A percentile compares a stretch with the other conserved stretches of the same genome.
Evolutionary conservation across 495 filamentous ascomycete genomes (phyloP).

Genomic region (Mytilinidion resinicola): DNA sequence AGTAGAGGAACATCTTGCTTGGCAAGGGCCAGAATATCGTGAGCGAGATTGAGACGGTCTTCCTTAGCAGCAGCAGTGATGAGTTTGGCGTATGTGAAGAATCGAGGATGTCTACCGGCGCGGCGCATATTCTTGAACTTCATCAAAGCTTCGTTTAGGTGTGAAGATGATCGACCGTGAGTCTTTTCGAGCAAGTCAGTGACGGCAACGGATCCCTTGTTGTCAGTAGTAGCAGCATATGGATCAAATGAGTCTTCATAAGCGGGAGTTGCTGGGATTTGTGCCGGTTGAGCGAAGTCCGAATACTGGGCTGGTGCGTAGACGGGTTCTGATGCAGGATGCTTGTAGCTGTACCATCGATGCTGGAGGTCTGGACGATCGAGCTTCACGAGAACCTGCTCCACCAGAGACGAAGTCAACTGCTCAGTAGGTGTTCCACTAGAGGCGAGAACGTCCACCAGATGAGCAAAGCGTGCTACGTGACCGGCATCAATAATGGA

Average conservation of each 20-base stretch:
- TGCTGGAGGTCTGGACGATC: constrained; percentile 52
- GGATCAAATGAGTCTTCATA: constrained; percentile 81
- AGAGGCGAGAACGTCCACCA: constrained; percentile 50
- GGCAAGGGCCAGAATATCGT: constrained; percentile 83
- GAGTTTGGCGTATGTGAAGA: constrained; percentile 92
- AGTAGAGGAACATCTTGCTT: constrained; percentile 78
- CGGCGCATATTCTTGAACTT: constrained; percentile 90
- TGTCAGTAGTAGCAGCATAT: constrained; percentile 81
- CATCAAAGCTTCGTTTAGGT: constrained; percentile 71
- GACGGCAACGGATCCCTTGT: constrained; percentile 84
- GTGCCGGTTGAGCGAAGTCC: constrained; percentile 39
- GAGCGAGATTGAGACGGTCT: constrained; percentile 67
- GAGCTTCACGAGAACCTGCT: constrained; percentile 51
- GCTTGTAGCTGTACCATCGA: constrained; percentile 52
- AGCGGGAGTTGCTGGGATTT: constrained; percentile 38
- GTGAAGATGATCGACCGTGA: constrained; percentile 57
- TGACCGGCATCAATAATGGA: constrained; percentile 47
- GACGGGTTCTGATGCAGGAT: constrained; percentile 32
- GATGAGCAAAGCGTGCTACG: constrained; percentile 54
- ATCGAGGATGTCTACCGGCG: constrained; percentile 82
- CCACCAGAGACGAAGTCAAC: constrained; percentile 48
- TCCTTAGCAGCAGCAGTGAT: constrained; percentile 84
- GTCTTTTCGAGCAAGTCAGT: constrained; percentile 75
- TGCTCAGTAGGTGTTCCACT: constrained; percentile 46
- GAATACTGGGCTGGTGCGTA: constrained; percentile 33